Conservation (phyloP, 2,329 filamentous ascomycete genomes). For the Hypoxylon sp. region DNA sequence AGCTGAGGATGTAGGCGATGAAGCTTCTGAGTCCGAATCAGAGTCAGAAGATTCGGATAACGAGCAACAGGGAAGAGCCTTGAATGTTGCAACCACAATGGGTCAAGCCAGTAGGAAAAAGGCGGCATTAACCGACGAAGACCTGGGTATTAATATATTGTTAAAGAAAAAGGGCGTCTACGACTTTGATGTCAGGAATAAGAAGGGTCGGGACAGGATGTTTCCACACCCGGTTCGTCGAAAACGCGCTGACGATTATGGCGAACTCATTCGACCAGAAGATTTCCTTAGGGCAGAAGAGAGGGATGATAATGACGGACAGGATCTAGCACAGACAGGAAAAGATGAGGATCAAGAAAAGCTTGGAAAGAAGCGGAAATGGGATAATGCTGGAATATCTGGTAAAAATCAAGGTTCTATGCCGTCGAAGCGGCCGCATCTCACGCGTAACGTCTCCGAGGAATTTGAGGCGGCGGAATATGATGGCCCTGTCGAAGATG, state of each 20-base stretch:
- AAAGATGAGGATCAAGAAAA: constrained; percentile 70
- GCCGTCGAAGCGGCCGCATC: constrained; percentile 73
- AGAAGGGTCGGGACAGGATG: constrained; percentile 91
- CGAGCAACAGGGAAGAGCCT: constrained; percentile 90
- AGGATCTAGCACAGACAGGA: constrained; percentile 69
- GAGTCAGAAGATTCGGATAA: constrained; percentile 90
- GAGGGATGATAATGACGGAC: constrained; percentile 79
- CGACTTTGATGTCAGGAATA: constrained; percentile 92
- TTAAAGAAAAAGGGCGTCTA: constrained; percentile 91
- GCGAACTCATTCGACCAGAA: constrained; percentile 92
- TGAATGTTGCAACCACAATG: constrained; percentile 89
- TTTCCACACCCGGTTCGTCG: constrained; percentile 89
- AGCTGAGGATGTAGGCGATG: constrained; percentile 81
- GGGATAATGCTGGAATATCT: constrained; percentile 77
- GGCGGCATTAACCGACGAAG: constrained; percentile 87
- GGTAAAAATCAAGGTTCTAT: constrained; percentile 61
- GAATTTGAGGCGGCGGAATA: constrained; percentile 61
- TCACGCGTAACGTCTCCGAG: constrained; percentile 59
- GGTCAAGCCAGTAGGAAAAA: constrained; percentile 89
- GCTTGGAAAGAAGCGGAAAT: constrained; percentile 93
- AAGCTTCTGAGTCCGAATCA: constrained; percentile 87
- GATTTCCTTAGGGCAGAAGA: constrained; percentile 96
- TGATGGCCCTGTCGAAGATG: constrained; percentile 65
- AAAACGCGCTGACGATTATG: constrained; percentile 89
- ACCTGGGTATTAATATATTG: constrained; percentile 91